phyloP scores from a whole-genome alignment of 2,329 filamentous ascomycete species.

The Fusarium bactridioides region DNA sequence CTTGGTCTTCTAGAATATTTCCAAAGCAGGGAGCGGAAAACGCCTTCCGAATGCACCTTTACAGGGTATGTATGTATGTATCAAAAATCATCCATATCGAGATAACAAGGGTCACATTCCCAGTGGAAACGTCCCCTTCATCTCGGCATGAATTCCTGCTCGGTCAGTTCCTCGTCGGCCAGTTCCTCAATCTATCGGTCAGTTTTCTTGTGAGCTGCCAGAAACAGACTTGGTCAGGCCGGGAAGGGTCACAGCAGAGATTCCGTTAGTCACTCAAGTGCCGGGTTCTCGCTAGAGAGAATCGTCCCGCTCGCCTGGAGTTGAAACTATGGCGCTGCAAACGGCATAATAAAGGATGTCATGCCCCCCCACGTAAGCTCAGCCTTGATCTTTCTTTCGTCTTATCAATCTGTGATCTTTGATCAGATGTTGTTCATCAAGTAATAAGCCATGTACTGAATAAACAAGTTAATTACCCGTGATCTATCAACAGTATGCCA shows the following conservation, averaged over 20 bases:
- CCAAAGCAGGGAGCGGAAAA: neutral
- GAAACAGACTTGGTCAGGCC: neutral
- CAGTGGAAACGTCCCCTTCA: slow-evolving; percentile 16
- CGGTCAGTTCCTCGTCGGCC: neutral
- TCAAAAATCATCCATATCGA: neutral
- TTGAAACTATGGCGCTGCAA: slow-evolving; percentile 7
- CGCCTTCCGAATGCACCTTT: neutral
- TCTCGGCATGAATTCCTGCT: slow-evolving; percentile 13
- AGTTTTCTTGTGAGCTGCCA: neutral
- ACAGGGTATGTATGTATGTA: neutral
- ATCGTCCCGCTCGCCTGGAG: slow-evolving; percentile 5
- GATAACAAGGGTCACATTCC: neutral
- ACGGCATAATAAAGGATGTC: neutral
- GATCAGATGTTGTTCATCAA: neutral
- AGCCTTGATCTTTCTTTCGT: neutral
- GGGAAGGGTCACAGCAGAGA: neutral
- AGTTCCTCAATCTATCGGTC: neutral
- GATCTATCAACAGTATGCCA: too few species aligned
- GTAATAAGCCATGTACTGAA: neutral
- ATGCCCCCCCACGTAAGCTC: neutral
- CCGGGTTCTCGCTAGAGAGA: slow-evolving; percentile 9
- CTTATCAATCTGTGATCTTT: slow-evolving; percentile 12
- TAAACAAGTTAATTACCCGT: neutral
- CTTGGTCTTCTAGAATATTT: slow-evolving; percentile 13
- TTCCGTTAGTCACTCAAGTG: slow-evolving; percentile 3